Conservation (phyloP, 495 filamentous ascomycete species). For the Aspergillus olivimuriae region DNA sequence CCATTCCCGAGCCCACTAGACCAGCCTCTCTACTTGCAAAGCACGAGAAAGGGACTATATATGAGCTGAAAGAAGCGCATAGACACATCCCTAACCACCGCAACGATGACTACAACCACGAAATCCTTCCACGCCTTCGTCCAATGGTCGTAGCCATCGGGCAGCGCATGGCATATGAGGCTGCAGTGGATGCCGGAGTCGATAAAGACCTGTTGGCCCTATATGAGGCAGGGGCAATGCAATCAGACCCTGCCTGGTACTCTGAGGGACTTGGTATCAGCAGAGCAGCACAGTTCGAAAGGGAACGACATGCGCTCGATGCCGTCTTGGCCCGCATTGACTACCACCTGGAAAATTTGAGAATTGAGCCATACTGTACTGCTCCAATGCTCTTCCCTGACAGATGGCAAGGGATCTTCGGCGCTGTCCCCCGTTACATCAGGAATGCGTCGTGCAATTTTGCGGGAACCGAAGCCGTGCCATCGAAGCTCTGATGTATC, state of each 20-base stretch:
- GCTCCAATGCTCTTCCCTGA: conserved; percentile 20
- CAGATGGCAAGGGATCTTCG: too few species aligned
- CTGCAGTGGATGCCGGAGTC: conserved; percentile 9
- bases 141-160: conserved; percentile 26
- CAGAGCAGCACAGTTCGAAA: conserved; percentile 7
- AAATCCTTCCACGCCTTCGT: conserved; percentile 26
- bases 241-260: conserved; percentile 27
- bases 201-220: conserved; percentile 17
- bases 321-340: conserved; percentile 14
- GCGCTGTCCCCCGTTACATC: too few species aligned
- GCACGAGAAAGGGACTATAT: conserved; percentile 26
- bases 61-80: conserved; percentile 14
- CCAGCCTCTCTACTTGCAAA: conserved; percentile 18
- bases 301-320: conserved; percentile 15
- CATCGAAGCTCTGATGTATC: too few species aligned
- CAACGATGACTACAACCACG: conserved; percentile 21
- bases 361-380: conserved; percentile 9
- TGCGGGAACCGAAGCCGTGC: too few species aligned
- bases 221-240: conserved; percentile 23
- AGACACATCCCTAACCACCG: conserved; percentile 12
- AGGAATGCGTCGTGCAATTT: too few species aligned
- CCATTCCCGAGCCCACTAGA: conserved; percentile 17
- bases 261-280: conserved; percentile 14
- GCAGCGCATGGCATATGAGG: conserved; percentile 28
- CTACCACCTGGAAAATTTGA: conserved; percentile 4